These are phyloP conservation scores for Monosporascus cannonballus DNA, from an alignment of 2,329 filamentous ascomycete genomes.

Conservation along the genomic window DNA sequence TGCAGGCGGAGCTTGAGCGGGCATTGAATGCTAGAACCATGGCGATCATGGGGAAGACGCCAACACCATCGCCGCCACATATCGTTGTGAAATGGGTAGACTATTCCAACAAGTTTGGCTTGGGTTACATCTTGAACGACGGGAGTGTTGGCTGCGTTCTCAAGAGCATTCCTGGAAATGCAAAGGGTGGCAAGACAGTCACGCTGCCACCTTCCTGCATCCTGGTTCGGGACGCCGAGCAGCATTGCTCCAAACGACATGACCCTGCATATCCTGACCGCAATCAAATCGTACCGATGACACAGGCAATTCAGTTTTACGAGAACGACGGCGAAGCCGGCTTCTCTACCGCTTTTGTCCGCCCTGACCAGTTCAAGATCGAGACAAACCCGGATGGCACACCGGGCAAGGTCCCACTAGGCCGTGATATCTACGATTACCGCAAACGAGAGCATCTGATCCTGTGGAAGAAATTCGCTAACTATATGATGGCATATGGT, in stretches of 20 bases:
- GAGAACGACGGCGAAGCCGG: conserved; percentile 64
- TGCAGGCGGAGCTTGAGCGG: conserved; percentile 57
- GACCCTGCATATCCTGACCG: conserved; percentile 51
- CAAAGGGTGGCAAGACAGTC: conserved; percentile 42
- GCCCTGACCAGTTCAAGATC: conserved; percentile 55
- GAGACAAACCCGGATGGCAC: conserved; percentile 51
- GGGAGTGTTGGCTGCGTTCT: conserved; percentile 71
- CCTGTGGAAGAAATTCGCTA: conserved; percentile 68
- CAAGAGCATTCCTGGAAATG: conserved; percentile 45
- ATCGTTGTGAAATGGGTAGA: conserved; percentile 79
- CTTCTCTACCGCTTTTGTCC: conserved; percentile 56
- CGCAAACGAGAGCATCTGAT: conserved; percentile 61
- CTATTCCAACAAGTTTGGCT: conserved; percentile 80
- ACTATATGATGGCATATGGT: conserved; percentile 69
- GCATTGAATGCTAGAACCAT: conserved; percentile 58
- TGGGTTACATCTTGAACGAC: conserved; percentile 78
- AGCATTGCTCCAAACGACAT: conserved; percentile 58
- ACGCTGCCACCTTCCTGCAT: conserved; percentile 64
- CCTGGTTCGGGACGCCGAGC: conserved; percentile 64
- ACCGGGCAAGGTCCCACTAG: conserved; percentile 53
- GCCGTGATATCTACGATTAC: conserved; percentile 59
- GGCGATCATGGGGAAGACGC: conserved; percentile 51
- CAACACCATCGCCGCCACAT: conserved; percentile 50
- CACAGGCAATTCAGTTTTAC: conserved; percentile 63
- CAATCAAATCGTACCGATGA: conserved; percentile 59